Base-by-base conservation (phyloP, 2,329 filamentous ascomycete genomes). In the Trichoderma sp. region DNA sequence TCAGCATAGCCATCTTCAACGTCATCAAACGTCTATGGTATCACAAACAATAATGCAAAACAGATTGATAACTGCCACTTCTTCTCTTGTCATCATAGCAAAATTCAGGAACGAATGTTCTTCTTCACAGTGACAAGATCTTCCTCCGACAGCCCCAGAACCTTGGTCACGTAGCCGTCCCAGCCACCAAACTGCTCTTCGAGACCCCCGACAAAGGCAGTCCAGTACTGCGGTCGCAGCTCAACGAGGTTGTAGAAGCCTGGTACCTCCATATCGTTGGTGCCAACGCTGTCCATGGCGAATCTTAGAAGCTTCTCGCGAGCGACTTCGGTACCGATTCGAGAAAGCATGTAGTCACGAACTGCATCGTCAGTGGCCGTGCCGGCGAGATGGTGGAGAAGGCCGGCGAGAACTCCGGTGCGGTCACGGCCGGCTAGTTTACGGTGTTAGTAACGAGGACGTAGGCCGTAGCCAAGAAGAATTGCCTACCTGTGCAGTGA, bases 281-380 rank as follows among this genome's bases (percentile, higher is more conserved):
- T 78, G 8, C 81, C 80, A 1, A 82, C 75, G 28, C 81, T 83
- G 34, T 77, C 74, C 72, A 82, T 75, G 13, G 85, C 82, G 68
- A 84, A 84, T 5, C 77, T 75, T 13, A 86, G 73, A 6, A 89
- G 83, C 74, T 82, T 80, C 71, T 84, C 82, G 23, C 86, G 84
- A 7, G 83, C 85, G 30, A 83, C 83, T 78, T 88, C 87, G 0
- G 81, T 83, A 34, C 87, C 86, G 73, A 89, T 82, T 32, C 87
- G 82, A 11, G 86, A 88, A 32, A 89, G 80, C 77, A 88, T 80
- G 79, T 85, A 89, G 79, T 89, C 87, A 57, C 84, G 78, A 23
- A 79, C 75, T 39, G 87, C 79, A 13, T 77, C 79, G 28, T 87
- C 82, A 12, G 79, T 74, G 5, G 81, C 73, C 28, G 84, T 83